These are phyloP conservation scores for Kurtzmaniella quercitrusa DNA, from an alignment of 1,139 yeast genomes.

Conservation along the genomic window DNA sequence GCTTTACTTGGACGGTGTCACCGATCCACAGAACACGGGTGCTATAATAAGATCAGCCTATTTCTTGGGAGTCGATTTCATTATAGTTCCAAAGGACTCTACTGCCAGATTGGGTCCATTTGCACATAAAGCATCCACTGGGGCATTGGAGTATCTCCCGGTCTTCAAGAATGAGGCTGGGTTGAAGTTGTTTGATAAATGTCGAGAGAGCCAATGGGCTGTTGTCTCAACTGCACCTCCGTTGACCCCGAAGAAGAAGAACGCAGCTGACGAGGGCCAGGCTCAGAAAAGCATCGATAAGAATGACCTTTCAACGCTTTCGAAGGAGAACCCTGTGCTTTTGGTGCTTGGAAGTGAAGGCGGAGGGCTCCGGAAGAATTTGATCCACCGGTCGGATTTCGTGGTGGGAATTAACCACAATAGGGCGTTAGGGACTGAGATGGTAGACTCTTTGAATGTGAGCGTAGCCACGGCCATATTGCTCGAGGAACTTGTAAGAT, in stretches of 20 bases:
- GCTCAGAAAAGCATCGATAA: slow-evolving; percentile 26
- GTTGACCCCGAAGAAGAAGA: slow-evolving; percentile 11
- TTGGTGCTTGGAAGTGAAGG: slow-evolving; percentile 86
- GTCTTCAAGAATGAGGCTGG: slow-evolving; percentile 58
- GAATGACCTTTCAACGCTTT: not conserved
- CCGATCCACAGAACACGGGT: slow-evolving; percentile 90
- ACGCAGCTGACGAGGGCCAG: slow-evolving; percentile 17
- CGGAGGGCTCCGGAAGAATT: slow-evolving; percentile 65
- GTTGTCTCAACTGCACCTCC: slow-evolving; percentile 58
- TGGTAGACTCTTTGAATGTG: slow-evolving; percentile 81
- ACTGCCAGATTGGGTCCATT: slow-evolving; percentile 74
- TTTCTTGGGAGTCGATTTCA: slow-evolving; percentile 79
- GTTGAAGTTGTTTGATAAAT: slow-evolving; percentile 54
- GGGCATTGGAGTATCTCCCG: slow-evolving; percentile 76
- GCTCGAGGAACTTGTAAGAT: slow-evolving; percentile 34
- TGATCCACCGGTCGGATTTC: slow-evolving; percentile 61
- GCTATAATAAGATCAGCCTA: slow-evolving; percentile 80
- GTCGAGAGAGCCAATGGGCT: slow-evolving; percentile 63
- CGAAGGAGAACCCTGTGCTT: slow-evolving; percentile 52
- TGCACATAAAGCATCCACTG: slow-evolving; percentile 79
- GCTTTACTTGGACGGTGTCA: slow-evolving; percentile 71
- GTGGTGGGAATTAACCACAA: slow-evolving; percentile 48
- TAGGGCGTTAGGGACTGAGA: slow-evolving; percentile 26
- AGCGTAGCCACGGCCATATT: slow-evolving; percentile 83
- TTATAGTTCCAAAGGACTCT: slow-evolving; percentile 65